Conservation (phyloP, 2,329 filamentous ascomycete genomes). For the Ploettnerulaceae sp. region DNA sequence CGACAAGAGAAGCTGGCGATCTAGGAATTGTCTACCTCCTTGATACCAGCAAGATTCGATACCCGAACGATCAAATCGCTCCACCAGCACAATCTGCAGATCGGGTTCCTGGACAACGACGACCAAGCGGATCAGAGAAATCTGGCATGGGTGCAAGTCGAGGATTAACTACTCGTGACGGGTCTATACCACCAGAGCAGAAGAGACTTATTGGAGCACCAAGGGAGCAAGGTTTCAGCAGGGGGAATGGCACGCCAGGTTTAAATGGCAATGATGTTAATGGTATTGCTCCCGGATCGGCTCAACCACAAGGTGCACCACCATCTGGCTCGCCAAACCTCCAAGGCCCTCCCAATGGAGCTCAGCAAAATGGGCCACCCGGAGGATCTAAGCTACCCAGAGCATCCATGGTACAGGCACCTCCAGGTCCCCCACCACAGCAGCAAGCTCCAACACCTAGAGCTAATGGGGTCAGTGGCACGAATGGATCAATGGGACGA, state of each 20-base stretch:
- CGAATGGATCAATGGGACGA: constrained; percentile 12
- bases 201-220: constrained; percentile 43
- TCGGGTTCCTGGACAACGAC: constrained; percentile 34
- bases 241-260: constrained; percentile 33
- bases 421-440: constrained; percentile 59
- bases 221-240: constrained; percentile 37
- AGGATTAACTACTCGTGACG: constrained; percentile 29
- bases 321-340: constrained; percentile 31
- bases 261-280: constrained; percentile 37
- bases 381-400: constrained; percentile 53
- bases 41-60: constrained; percentile 93
- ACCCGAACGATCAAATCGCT: constrained; percentile 67
- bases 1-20: constrained; percentile 74
- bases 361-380: constrained; percentile 40
- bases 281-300: constrained; percentile 31
- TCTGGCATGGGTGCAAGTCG: constrained; percentile 25
- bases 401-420: constrained; percentile 53
- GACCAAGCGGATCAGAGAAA: constrained; percentile 42
- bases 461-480: constrained; percentile 18
- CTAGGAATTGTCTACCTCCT: constrained; percentile 85
- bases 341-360: constrained; percentile 31
- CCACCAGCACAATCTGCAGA: constrained; percentile 38
- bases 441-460: constrained; percentile 55
- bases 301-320: constrained; percentile 29
- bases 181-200: constrained; percentile 36